Conservation (phyloP, 495 filamentous ascomycete genomes). For the Penicilliopsis zonata region DNA sequence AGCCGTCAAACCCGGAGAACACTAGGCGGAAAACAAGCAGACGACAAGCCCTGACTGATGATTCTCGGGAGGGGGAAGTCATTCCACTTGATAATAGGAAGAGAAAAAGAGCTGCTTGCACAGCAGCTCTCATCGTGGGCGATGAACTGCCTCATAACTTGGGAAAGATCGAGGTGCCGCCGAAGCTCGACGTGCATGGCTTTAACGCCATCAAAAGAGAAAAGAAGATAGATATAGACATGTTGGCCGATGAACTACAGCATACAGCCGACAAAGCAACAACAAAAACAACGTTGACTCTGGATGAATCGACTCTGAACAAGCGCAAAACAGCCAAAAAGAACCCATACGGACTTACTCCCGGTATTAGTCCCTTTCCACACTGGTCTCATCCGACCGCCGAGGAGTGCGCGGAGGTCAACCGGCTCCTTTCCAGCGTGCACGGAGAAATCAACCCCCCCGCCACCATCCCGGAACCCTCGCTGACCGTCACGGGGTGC, state of each 20-base stretch:
- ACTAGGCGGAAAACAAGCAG: slow-evolving; percentile 1
- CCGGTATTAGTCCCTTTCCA: slow-evolving; percentile 52
- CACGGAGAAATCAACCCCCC: slow-evolving; percentile 60
- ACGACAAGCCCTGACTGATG: neutral
- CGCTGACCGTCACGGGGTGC: slow-evolving; percentile 73
- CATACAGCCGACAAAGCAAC: slow-evolving; percentile 11
- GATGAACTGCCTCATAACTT: slow-evolving; percentile 36
- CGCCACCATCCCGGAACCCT: slow-evolving; percentile 57
- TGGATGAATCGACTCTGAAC: slow-evolving; percentile 1
- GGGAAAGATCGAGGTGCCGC: slow-evolving; percentile 7
- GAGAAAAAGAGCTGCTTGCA: slow-evolving; percentile 3
- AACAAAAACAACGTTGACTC: neutral
- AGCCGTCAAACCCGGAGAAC: neutral
- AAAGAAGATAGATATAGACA: slow-evolving; percentile 5
- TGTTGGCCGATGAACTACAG: slow-evolving; percentile 8
- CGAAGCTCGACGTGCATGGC: neutral
- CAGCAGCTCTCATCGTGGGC: slow-evolving; percentile 5
- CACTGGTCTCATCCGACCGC: slow-evolving; percentile 54
- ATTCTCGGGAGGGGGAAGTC: neutral
- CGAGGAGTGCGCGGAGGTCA: slow-evolving; percentile 65
- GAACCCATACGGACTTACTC: slow-evolving; percentile 29
- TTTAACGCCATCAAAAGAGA: neutral
- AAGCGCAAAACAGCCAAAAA: slow-evolving; percentile 7
- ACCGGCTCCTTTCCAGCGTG: slow-evolving; percentile 47
- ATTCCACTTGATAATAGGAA: slow-evolving; percentile 4